phyloP scores from a whole-genome alignment of 2,329 filamentous ascomycete genomes.

The Apiospora rasikravindrae region DNA sequence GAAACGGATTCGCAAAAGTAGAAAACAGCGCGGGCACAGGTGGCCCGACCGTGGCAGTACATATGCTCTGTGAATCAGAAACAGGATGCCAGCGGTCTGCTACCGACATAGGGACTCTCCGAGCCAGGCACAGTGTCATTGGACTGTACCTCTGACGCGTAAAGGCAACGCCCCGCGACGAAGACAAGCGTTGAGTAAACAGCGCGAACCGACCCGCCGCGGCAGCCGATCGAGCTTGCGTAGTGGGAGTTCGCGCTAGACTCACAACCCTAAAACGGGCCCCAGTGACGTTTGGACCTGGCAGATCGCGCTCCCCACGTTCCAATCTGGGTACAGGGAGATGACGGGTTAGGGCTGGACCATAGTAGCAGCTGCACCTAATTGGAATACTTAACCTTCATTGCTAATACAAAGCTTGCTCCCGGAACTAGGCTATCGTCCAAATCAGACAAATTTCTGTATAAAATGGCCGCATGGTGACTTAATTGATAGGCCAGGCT shows the following conservation, averaged over 20 bases:
- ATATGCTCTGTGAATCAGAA: neutral
- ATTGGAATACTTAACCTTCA: no score
- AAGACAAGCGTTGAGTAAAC: constrained; percentile 1
- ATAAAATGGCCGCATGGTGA: no score
- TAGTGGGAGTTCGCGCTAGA: constrained; percentile 4
- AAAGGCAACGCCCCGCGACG: neutral
- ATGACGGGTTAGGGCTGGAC: neutral
- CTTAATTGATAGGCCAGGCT: no score
- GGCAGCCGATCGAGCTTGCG: neutral
- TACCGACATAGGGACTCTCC: neutral
- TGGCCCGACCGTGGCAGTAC: neutral
- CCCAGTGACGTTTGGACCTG: neutral
- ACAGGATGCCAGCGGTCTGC: neutral
- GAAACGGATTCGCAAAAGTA: neutral
- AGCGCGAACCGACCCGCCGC: neutral
- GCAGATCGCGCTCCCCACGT: neutral
- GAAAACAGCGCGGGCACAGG: neutral
- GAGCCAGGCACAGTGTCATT: neutral
- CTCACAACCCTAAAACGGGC: neutral
- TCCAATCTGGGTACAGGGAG: neutral
- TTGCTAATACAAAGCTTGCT: no score
- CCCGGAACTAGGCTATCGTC: no score
- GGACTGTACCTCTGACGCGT: neutral
- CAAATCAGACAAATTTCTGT: no score
- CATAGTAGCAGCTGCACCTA: no score